Base-by-base conservation (phyloP, 2,329 filamentous ascomycete genomes). In the Pseudocercospora crystallina region DNA sequence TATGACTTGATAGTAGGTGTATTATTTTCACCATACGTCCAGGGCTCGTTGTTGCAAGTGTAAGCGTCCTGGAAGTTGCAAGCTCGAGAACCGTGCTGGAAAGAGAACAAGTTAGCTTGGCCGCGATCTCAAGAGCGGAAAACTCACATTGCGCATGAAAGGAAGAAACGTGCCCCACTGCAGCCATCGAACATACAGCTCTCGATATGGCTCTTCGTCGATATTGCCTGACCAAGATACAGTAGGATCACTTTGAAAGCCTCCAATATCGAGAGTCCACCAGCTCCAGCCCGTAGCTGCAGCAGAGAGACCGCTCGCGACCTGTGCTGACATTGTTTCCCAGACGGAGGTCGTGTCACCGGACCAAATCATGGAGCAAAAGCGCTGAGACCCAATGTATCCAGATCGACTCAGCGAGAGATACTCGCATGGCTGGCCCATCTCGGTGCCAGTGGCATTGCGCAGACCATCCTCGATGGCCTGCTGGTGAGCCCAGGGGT, bases 41-140 rank as follows among this genome's bases (percentile, higher is more conserved):
- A 65, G 1, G 64, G 64, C 45, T 67, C 65, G 49, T 72, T 71
- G 41, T 66, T 60, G 52, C 69, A 71, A 1, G 70, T 71, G 48
- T 65, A 71, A 1, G 69, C 68, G 44, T 59, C 47, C 44, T 68
- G 65, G 29, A 48, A 39, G 36, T 66, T 57, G 44, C 65, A 67
- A 5, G 48, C 49, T 11, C 65, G 59, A 10, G 54, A 49, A n/a
- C 65, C 65, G 41, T 65, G 61, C 33, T 42, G 29, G 29, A 26
- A 26, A 26, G 20, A 26, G 7, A 26, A 26, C 20, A n/a, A n/a
- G 20, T 26, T 7, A 26, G 20, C 20, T 26, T 26, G 36, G 15
- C 9, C 14, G n/a, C 20, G n/a, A 17, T 38, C 11, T 15, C 12
- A 13, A 38, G 13, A 14, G 40, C 13, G 2, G 1, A 11, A 17